These are phyloP conservation scores for Tetrahymena malaccensis DNA, from an alignment of 73 alveolate species.

Conservation along the genomic window DNA sequence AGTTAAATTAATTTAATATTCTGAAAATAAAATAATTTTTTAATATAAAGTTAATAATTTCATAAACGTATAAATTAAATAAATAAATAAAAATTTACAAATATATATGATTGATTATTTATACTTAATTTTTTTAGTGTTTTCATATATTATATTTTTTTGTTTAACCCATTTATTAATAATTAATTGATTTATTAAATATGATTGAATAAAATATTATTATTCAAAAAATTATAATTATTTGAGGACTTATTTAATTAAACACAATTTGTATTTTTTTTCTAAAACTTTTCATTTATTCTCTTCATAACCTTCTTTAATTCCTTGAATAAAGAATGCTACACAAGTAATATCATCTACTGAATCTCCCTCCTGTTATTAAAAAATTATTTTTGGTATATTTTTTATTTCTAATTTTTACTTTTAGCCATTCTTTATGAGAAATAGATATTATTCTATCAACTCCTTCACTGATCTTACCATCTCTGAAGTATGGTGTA, in stretches of 20 bases:
- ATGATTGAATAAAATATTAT: neutral
- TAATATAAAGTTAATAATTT: too few species aligned
- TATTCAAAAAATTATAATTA: too few species aligned
- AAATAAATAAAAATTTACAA: too few species aligned
- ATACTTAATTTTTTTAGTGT: too few species aligned
- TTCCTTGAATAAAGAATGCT: neutral
- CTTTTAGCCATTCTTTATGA: neutral
- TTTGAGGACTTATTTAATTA: too few species aligned
- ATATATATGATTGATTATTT: too few species aligned
- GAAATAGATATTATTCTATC: neutral
- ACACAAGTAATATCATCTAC: neutral
- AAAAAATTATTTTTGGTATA: neutral
- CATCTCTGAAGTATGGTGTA: neutral
- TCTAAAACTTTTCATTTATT: neutral
- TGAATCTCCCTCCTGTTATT: neutral
- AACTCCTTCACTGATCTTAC: neutral
- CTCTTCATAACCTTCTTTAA: neutral
- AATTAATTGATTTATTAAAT: too few species aligned
- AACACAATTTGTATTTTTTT: neutral
- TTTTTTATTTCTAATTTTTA: neutral
- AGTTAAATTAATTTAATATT: too few species aligned
- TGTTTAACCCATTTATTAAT: too few species aligned
- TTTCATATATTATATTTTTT: too few species aligned
- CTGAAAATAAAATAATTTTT: too few species aligned
- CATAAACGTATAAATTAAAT: too few species aligned